Conservation (phyloP, 2,329 filamentous ascomycete species). For the Ploettnerulaceae sp. region DNA sequence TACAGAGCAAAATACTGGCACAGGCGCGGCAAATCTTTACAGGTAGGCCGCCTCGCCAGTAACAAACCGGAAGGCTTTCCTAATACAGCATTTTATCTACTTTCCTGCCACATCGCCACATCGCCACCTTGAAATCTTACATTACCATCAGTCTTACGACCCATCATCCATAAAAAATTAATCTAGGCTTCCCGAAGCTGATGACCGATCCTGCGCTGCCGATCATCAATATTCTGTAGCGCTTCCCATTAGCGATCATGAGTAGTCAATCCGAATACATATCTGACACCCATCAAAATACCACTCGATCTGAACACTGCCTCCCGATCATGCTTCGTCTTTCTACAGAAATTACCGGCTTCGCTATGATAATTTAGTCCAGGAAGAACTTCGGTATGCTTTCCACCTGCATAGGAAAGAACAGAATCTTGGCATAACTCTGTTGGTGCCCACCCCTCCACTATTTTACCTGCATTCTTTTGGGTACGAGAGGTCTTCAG, state of each 20-base stretch:
- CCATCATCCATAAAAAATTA: no score
- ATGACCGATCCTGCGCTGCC: not conserved
- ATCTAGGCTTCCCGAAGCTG: no score
- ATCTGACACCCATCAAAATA: slow-evolving; percentile 21
- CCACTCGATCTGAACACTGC: slow-evolving; percentile 15
- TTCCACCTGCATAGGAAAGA: slow-evolving; percentile 8
- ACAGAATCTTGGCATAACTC: slow-evolving; percentile 7
- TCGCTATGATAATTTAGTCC: not conserved
- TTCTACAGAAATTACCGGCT: not conserved
- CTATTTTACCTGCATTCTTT: not conserved
- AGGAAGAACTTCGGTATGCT: not conserved
- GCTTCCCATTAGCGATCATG: not conserved
- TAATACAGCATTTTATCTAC: no score
- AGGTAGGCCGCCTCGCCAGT: no score
- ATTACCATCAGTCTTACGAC: no score
- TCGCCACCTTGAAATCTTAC: no score
- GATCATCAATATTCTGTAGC: not conserved
- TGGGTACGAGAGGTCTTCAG: not conserved
- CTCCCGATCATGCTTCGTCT: slow-evolving; percentile 9
- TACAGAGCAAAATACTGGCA: no score
- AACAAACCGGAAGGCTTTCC: no score
- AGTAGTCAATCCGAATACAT: slow-evolving; percentile 16
- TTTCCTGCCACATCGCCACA: no score
- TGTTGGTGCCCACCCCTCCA: slow-evolving; percentile 8
- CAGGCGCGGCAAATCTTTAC: no score